Evolutionary conservation across 2,329 filamentous ascomycete genomes (phyloP).

Genomic region (Aspergillus pseudoglaucus): DNA sequence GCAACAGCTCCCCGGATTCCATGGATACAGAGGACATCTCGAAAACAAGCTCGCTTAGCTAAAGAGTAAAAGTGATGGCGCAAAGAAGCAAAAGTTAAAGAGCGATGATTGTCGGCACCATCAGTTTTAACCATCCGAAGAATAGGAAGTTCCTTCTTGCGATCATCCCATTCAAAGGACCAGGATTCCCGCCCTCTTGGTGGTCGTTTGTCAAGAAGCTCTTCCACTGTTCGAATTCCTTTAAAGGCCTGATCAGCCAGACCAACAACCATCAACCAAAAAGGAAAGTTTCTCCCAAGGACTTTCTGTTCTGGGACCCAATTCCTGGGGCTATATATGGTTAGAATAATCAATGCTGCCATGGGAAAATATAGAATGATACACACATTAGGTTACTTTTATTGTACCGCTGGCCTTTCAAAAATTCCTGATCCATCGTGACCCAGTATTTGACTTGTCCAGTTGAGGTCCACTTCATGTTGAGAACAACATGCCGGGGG

Average conservation of each 20-base stretch:
- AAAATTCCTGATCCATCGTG: no score
- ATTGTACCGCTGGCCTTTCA: no score
- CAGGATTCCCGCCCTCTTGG: slow-evolving; percentile 11
- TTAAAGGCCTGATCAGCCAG: slow-evolving; percentile 15
- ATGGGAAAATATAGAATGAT: neutral
- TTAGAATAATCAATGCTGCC: neutral
- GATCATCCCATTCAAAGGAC: slow-evolving; percentile 8
- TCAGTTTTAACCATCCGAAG: slow-evolving; percentile 9
- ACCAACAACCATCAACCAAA: slow-evolving; percentile 14
- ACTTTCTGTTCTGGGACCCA: slow-evolving; percentile 14
- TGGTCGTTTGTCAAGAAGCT: slow-evolving; percentile 10
- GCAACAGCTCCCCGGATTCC: slow-evolving; percentile 8
- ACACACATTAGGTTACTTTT: no score
- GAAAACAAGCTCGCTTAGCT: slow-evolving; percentile 8
- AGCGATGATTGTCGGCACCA: slow-evolving; percentile 4
- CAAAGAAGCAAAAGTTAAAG: slow-evolving; percentile 11
- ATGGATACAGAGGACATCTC: slow-evolving; percentile 8
- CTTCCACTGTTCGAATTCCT: slow-evolving; percentile 6
- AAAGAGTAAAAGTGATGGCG: slow-evolving; percentile 1
- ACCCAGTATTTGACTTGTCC: no score
- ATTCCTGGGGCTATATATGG: slow-evolving; percentile 3
- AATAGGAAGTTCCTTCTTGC: slow-evolving; percentile 7
- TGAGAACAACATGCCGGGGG: no score
- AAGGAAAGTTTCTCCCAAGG: slow-evolving; percentile 15
- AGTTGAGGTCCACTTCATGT: no score